phyloP scores from a whole-genome alignment of 2,329 filamentous ascomycete species.

The Canariomyces notabilis region DNA sequence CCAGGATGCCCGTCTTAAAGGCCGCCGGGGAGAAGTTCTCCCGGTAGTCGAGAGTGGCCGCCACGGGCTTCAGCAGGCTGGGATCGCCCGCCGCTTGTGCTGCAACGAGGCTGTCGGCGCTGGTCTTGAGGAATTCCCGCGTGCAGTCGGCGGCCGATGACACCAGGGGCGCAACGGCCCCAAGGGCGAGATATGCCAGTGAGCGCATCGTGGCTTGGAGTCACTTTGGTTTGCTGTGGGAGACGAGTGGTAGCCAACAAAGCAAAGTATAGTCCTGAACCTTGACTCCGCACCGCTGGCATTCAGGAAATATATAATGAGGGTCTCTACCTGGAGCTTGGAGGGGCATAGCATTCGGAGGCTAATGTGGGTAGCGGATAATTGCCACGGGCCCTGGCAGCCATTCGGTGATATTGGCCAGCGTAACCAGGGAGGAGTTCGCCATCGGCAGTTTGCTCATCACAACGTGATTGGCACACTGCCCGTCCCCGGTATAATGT shows the following conservation, averaged over 20 bases:
- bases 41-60: slow-evolving; percentile 13
- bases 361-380: slow-evolving; percentile 9
- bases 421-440: neutral
- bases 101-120: slow-evolving; percentile 20
- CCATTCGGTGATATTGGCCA: slow-evolving; percentile 3
- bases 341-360: neutral
- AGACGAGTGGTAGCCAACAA: neutral
- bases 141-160: slow-evolving; percentile 18
- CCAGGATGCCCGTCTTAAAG: slow-evolving; percentile 22
- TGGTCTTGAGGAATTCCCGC: slow-evolving; percentile 20
- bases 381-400: slow-evolving; percentile 3
- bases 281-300: neutral
- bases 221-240: neutral
- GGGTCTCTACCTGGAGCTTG: neutral
- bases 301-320: slow-evolving; percentile 5
- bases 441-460: slow-evolving; percentile 5
- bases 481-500: neutral
- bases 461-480: slow-evolving; percentile 10
- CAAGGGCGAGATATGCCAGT: slow-evolving; percentile 1
- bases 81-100: slow-evolving; percentile 23
- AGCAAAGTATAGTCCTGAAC: neutral
- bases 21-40: slow-evolving; percentile 17
- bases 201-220: neutral
- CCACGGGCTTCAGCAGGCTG: slow-evolving; percentile 15
- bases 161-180: neutral